phyloP scores from a whole-genome alignment of 1,284 basidiomycete genomes.

The Cryptococcus sp. region DNA sequence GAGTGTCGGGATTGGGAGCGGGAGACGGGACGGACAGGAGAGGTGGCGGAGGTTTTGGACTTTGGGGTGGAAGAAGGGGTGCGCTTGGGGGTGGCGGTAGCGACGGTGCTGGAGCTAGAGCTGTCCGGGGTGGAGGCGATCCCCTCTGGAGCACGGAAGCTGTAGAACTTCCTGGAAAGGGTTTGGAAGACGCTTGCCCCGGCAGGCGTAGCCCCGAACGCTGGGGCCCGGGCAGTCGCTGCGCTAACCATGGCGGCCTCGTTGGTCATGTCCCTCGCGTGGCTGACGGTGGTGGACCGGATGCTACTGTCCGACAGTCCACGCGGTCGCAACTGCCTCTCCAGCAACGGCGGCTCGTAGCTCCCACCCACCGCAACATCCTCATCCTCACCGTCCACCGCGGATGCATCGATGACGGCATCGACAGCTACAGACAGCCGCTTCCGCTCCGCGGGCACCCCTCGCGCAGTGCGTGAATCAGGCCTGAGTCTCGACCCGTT shows the following conservation, averaged over 20 bases:
- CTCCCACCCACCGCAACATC: slow-evolving; percentile 37
- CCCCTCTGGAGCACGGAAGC: slow-evolving; percentile 11
- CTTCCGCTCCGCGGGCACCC: slow-evolving; percentile 17
- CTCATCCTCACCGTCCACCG: slow-evolving; percentile 25
- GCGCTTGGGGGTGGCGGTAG: neutral
- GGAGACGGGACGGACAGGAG: slow-evolving; percentile 18
- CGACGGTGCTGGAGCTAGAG: neutral
- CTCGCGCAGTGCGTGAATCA: slow-evolving; percentile 19
- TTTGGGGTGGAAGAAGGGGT: neutral
- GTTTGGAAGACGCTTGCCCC: slow-evolving; percentile 18
- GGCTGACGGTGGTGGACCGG: slow-evolving; percentile 66
- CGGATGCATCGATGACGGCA: slow-evolving; percentile 65
- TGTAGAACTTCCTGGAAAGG: slow-evolving; percentile 24
- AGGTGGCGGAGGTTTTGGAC: neutral
- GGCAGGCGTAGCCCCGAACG: slow-evolving; percentile 5
- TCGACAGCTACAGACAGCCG: slow-evolving; percentile 65
- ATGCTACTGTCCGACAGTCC: slow-evolving; percentile 88
- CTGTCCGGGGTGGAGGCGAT: slow-evolving; percentile 10
- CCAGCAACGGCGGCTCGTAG: slow-evolving; percentile 53
- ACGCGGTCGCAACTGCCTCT: slow-evolving; percentile 67
- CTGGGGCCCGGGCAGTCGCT: slow-evolving; percentile 5
- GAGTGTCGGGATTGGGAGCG: slow-evolving; percentile 9
- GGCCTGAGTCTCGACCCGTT: slow-evolving; percentile 31
- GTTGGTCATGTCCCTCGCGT: neutral
- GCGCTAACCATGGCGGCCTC: neutral